A percentile compares a stretch with the other conserved stretches of the same genome.
phyloP scores from a whole-genome alignment of 305 asterid genomes.

The Rubia occidens region DNA sequence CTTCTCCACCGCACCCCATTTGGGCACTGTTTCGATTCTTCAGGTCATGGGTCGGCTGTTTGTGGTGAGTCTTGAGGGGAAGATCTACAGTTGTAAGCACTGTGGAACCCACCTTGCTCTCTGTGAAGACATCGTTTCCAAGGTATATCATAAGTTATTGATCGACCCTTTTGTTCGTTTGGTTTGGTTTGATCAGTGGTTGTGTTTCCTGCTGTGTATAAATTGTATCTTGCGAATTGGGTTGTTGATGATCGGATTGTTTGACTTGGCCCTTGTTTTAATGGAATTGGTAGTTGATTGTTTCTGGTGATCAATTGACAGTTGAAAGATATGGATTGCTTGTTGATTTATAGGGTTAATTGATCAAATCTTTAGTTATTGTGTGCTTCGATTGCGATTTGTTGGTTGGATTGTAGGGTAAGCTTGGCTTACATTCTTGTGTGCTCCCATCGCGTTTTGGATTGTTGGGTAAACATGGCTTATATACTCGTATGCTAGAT shows the following conservation, averaged over 20 bases:
- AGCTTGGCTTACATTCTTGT: too few species aligned
- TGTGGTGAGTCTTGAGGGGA: conserved; percentile 66
- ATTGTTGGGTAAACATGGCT: neutral
- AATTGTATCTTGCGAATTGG: neutral
- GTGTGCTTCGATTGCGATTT: neutral
- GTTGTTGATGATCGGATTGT: neutral
- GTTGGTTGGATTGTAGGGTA: neutral
- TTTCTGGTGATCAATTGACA: neutral
- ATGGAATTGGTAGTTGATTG: neutral
- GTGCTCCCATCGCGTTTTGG: neutral
- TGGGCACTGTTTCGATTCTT: neutral
- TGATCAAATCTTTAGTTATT: neutral
- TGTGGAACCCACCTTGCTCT: conserved; percentile 81
- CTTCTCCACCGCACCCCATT: neutral
- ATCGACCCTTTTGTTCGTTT: conserved; percentile 10
- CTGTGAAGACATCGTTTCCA: conserved; percentile 53
- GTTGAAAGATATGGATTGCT: neutral
- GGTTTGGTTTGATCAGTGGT: conserved; percentile 1
- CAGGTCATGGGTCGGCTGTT: conserved; percentile 62
- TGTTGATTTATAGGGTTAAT: neutral
- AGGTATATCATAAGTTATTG: conserved; percentile 49
- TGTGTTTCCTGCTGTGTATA: neutral
- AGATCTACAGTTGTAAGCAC: conserved; percentile 82
- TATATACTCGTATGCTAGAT: neutral
- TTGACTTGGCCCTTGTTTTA: conserved; percentile 8